Base-by-base conservation (phyloP, 148 eudicot species). In the Amaranthus palmeri region DNA sequence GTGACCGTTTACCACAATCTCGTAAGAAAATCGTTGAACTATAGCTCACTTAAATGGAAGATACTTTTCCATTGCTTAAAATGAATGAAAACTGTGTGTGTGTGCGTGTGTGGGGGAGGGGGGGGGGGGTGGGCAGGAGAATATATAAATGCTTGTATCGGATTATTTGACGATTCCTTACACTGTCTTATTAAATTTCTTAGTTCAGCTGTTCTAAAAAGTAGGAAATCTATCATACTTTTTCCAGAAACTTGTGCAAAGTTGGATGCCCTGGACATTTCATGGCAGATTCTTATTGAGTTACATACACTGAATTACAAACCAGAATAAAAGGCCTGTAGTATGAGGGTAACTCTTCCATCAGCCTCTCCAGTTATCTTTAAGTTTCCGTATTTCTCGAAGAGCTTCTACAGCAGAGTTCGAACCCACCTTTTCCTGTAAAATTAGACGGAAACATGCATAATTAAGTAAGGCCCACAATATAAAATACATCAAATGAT, bases 331-430 rank as follows among this genome's bases (percentile, higher is more conserved):
- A 17, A 42, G 10, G 10, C 60, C 67, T 25, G 36, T 25, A 1
- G 36, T 25, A 57, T 42, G 49, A 7, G 14, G 66, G 57, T 57
- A 57, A 61, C 15, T 57, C 71, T 66, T 14, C 7, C 57, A 61
- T 81, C 77, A 88, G 53, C 93, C 96, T 83, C 83, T 87, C 96
- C 96, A 92, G 74, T 88, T 86, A 83, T 93, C 98, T 81, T 93
- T 93, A 49, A 79, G 89, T 76, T 80, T 82, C 85, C 98, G 81
- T 54, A 93, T 79, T 83, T 87, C 89, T 58, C 79, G 70, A 4
- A 93, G 41, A 47, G 97, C 91, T 67, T 91, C 90, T 44, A 89
- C 90, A 2, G 97, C 83, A 40, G 97, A 81, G 73, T 82, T 76
- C 78, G 81, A 74, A 36, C 91, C 93, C 65, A 88, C 87, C 65